These are phyloP conservation scores for Taphrina confusa DNA, from an alignment of 1,139 yeast genomes.

Conservation along the genomic window DNA sequence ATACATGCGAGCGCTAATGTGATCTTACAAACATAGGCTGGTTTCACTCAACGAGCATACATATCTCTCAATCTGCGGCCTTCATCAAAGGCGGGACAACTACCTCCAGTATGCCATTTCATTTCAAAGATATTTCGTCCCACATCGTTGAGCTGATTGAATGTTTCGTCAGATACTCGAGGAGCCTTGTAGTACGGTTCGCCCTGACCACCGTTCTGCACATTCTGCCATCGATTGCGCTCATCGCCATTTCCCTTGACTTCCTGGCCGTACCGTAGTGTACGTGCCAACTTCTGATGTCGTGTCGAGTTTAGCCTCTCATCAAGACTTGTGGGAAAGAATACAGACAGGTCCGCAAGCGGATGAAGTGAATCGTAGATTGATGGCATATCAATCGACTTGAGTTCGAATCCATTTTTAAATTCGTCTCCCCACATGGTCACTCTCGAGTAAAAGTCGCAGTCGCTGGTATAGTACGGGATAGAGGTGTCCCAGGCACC, in stretches of 20 bases:
- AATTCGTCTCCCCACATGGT: conserved; percentile 16
- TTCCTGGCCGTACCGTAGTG: conserved; percentile 2
- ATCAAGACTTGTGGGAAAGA: background rate
- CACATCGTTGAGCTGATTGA: background rate
- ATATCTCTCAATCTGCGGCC: conserved; percentile 11
- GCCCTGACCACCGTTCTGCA: conserved; percentile 20
- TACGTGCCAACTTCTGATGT: conserved; percentile 1
- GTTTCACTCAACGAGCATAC: background rate
- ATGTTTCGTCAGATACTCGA: background rate
- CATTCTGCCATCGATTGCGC: conserved; percentile 19
- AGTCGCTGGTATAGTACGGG: conserved; percentile 22
- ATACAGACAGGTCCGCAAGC: background rate
- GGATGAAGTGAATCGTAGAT: conserved; percentile 7
- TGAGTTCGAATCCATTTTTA: conserved; percentile 7
- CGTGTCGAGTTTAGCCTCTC: background rate
- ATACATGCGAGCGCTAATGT: no score
- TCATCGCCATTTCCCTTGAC: conserved; percentile 4
- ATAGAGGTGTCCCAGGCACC: conserved; percentile 23
- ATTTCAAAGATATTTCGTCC: conserved; percentile 10
- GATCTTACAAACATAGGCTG: no score
- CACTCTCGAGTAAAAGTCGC: conserved; percentile 17
- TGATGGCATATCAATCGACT: background rate
- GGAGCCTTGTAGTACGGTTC: conserved; percentile 12
- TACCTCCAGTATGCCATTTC: conserved; percentile 19
- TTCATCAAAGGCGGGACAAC: conserved; percentile 7